Base-by-base conservation (phyloP, 2,329 filamentous ascomycete genomes). In the Nemania sp. region DNA sequence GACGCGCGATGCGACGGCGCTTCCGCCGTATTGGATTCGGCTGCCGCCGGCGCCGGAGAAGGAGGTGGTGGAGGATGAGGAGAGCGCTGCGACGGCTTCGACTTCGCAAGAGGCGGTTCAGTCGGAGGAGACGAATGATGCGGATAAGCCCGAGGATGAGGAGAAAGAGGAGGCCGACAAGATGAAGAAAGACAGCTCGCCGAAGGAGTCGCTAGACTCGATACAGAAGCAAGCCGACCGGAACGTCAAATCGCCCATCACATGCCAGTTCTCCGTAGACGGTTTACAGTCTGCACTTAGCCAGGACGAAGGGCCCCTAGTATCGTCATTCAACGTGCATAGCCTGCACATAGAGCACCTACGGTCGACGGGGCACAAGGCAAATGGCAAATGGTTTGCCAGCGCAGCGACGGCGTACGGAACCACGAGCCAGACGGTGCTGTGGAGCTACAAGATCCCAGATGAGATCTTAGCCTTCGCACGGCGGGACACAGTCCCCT, bases 371-470 rank as follows among this genome's bases (percentile, higher is more conserved):
- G 53, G 71, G 10, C 73, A 64, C 24, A 77, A 72, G 29, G 79
- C 77, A 0, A 78, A 80, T 32, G 86, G 86, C 8, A 77, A 82
- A 10, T 90, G 88, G 87, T 89, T 89, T 70, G 85, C 87, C 29
- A 85, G 82, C 66, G 84, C 83, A 1, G 82, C 82, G 0, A 89
- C 87, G 0, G 87, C 88, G 0, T 84, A 86, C 66, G 84, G 85
- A 22, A 87, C 85, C 1, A 81, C 83, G 0, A 84, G 81, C 57
- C 82, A 85, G 70, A 88, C 87, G 0, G 81, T 88, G 10, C 80
- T 90, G 2, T 90, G 88, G 88, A 87, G 85, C 74, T 89, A 88
- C 78, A 82, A 83, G 64, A 88, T 89, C 54, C 86, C 87, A 0
- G 81, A 85, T 22, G 81, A 83, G 2, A 77, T 89, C 4, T 73